Percentiles rank a stretch among this genome's conserved stretches.
Conservation (phyloP, 257 asterid genomes). For the Capsicum rhomboideum region DNA sequence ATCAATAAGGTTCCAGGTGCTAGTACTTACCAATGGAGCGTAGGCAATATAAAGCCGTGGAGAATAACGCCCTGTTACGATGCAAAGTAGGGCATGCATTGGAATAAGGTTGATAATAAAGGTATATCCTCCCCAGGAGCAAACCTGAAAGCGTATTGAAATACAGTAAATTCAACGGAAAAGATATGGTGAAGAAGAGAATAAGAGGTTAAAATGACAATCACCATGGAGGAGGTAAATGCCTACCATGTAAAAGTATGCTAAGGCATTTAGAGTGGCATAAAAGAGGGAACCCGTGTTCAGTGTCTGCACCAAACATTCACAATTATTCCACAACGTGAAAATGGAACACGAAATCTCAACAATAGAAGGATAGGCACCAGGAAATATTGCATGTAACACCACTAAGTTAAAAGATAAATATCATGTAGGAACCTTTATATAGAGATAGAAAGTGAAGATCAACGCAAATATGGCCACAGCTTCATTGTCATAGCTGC, state of each 20-base stretch:
- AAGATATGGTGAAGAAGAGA: background rate
- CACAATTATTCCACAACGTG: background rate
- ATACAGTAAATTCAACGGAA: background rate
- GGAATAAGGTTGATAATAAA: conserved; percentile 98
- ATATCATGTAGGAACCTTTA: conserved; percentile 52
- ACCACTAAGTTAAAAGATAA: background rate
- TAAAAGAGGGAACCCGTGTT: conserved; percentile 97
- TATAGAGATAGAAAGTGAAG: conserved; percentile 90
- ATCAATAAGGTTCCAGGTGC: background rate
- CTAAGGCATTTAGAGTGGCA: conserved; percentile 84
- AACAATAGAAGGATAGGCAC: background rate
- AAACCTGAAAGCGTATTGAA: conserved; percentile 46
- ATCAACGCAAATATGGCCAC: conserved; percentile 98
- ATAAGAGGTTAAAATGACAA: background rate
- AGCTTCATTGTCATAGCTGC: conserved; percentile 99
- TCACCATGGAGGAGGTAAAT: background rate
- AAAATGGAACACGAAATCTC: background rate
- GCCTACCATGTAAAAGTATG: conserved; percentile 96
- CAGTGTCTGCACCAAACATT: conserved; percentile 58
- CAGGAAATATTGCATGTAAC: background rate
- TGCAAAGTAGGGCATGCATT: conserved; percentile 96
- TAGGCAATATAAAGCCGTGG: conserved; percentile 94
- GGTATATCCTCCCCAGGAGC: conserved; percentile 99
- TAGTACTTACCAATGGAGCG: conserved; percentile 85
- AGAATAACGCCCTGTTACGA: conserved; percentile 56